Conservation (phyloP, 2,329 filamentous ascomycete genomes). For the Apiospora pterosperma region DNA sequence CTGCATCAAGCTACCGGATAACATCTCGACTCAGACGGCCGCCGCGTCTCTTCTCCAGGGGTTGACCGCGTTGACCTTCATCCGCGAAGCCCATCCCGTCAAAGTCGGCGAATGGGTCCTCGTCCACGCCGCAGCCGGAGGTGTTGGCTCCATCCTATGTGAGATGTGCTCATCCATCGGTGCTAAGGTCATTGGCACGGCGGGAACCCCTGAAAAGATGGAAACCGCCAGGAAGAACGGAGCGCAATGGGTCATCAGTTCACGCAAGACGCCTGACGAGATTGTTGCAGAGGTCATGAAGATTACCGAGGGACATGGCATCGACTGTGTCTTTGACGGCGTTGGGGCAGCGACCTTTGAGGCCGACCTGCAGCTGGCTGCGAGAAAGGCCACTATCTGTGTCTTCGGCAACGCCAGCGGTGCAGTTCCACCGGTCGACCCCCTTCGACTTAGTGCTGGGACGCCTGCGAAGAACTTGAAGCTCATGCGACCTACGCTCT, state of each 20-base stretch:
- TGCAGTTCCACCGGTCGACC: constrained; percentile 65
- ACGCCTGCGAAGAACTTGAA: constrained; percentile 64
- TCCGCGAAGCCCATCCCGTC: constrained; percentile 73
- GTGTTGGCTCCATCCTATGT: constrained; percentile 71
- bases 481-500: constrained; percentile 71
- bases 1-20: constrained; percentile 61
- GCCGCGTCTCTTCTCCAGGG: constrained; percentile 76
- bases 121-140: constrained; percentile 82
- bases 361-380: constrained; percentile 67
- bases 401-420: constrained; percentile 81
- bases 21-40: constrained; percentile 57
- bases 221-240: constrained; percentile 67
- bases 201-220: constrained; percentile 69
- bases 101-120: constrained; percentile 77
- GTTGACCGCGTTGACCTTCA: constrained; percentile 75
- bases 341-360: constrained; percentile 87
- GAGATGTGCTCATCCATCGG: constrained; percentile 72
- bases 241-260: constrained; percentile 67
- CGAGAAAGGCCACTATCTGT: constrained; percentile 72
- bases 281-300: constrained; percentile 59
- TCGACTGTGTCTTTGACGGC: constrained; percentile 78
- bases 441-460: constrained; percentile 51
- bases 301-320: constrained; percentile 70
- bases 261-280: constrained; percentile 52
- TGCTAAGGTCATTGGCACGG: constrained; percentile 76